Conservation (phyloP, 2,329 filamentous ascomycete species). For the Blumeria graminis region DNA sequence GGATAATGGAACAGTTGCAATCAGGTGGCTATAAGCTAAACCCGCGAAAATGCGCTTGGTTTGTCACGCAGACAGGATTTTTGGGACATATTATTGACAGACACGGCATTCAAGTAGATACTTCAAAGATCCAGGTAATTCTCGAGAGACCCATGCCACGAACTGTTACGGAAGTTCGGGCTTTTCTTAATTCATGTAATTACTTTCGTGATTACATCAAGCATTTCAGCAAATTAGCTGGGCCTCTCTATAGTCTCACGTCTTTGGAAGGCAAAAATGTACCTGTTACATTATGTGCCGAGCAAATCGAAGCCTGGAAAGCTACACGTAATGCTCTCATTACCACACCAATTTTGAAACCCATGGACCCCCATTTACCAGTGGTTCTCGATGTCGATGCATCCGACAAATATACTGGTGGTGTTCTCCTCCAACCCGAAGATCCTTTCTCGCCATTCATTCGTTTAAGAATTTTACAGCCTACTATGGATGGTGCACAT, state of each 20-base stretch:
- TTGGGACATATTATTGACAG: neutral
- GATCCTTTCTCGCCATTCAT: neutral
- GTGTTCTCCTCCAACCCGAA: neutral
- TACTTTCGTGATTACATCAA: neutral
- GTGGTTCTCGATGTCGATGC: neutral
- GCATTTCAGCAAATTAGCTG: neutral
- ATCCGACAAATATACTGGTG: neutral
- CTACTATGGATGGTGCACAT: neutral
- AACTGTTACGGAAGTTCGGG: neutral
- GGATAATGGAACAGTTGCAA: neutral
- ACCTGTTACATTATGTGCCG: neutral
- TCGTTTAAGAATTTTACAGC: neutral
- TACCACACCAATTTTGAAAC: neutral
- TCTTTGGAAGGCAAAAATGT: neutral
- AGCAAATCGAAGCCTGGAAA: neutral
- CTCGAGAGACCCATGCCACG: neutral
- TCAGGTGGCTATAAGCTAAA: neutral
- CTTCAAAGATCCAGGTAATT: neutral
- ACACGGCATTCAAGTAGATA: neutral
- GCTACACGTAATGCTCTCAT: neutral
- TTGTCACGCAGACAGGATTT: neutral
- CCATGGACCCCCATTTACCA: neutral
- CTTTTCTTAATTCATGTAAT: neutral
- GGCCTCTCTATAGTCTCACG: neutral
- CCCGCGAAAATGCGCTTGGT: neutral